Base-by-base conservation (phyloP, 1,284 basidiomycete species). In the Prillingera fragicola region DNA sequence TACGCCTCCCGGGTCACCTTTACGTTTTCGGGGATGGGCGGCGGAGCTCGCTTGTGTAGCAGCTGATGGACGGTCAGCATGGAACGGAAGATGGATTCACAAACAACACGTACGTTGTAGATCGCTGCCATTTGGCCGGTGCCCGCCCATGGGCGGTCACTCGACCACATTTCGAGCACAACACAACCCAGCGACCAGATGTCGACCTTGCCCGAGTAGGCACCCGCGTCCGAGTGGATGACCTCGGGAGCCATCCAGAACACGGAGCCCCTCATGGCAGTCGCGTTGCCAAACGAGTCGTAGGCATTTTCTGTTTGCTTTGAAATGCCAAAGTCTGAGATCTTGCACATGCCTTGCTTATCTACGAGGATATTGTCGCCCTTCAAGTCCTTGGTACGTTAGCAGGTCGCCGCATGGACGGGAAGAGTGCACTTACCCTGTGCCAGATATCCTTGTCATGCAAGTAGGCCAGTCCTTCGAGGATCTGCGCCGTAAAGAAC, bases 231-330 rank as follows among this genome's bases (percentile, higher is more conserved):
- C 8, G 59, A 54, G 33, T 60, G 60, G 51, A 86, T 80, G 48
- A 98, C 89, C 73, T 99, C 94, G 1, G 94, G 95, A 7, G 95
- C 94, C 94, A 98, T 99, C 88, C 95, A 99, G 70, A 96, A 98
- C 36, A 97, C 85, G 14, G 89, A 92, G 15, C 95, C 95, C 70
- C 91, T 87, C 84, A 99, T 87, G 38, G 87, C 86, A 2, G 89
- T 92, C 46, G 79, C 83, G 41, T 59, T 53, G 21, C 80, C 84
- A 46, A 80, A 78, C 50, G 85, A 84, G 57, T 83, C 82, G 60
- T 90, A 82, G 50, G 92, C 86, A 57, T 94, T 87, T 15, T 36
- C 25, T 43, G 72, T 89, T 52, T 85, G 80, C 70, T 94, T 96
- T 10, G 88, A 92, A 46, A 95, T 94, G 37, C 91, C 95, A 66